phyloP scores from a whole-genome alignment of 305 asterid species.

The Fraxinus xanthoxyloides region DNA sequence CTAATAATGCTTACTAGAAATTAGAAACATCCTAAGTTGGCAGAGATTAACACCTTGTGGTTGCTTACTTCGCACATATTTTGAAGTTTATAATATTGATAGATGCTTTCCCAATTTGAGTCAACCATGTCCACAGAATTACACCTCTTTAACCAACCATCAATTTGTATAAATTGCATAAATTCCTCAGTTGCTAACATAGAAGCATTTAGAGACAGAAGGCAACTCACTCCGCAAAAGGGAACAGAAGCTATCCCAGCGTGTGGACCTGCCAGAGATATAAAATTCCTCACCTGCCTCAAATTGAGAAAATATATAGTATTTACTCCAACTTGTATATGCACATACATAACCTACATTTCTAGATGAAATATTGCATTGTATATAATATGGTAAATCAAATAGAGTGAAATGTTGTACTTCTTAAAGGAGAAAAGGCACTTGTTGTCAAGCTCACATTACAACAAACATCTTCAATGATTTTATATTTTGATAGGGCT shows the following conservation, averaged over 20 bases:
- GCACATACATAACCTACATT: not conserved
- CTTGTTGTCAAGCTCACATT: not conserved
- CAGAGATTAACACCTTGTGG: not conserved
- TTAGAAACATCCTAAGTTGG: not conserved
- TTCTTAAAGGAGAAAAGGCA: not conserved
- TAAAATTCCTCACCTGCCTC: slow-evolving; percentile 72
- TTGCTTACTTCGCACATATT: not conserved
- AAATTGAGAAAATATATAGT: slow-evolving; percentile 1
- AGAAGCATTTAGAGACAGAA: slow-evolving; percentile 10
- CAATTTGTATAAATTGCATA: not conserved
- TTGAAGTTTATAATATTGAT: not conserved
- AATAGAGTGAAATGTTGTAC: not conserved
- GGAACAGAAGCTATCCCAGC: slow-evolving; percentile 89
- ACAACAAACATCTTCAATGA: not conserved
- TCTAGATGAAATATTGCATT: not conserved
- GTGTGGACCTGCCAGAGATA: slow-evolving; percentile 94
- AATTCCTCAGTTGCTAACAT: not conserved
- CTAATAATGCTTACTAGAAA: not conserved
- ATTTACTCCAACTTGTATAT: not conserved
- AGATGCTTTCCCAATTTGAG: not conserved
- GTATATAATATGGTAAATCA: not conserved
- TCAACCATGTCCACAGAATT: not conserved
- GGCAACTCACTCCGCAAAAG: slow-evolving; percentile 68
- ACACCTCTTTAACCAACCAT: not conserved
- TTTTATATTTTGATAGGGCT: not conserved